Evolutionary conservation across 1,284 basidiomycete species (phyloP), one percentile per base, ranked within the genome.

Genomic region (Chiua sp.): DNA sequence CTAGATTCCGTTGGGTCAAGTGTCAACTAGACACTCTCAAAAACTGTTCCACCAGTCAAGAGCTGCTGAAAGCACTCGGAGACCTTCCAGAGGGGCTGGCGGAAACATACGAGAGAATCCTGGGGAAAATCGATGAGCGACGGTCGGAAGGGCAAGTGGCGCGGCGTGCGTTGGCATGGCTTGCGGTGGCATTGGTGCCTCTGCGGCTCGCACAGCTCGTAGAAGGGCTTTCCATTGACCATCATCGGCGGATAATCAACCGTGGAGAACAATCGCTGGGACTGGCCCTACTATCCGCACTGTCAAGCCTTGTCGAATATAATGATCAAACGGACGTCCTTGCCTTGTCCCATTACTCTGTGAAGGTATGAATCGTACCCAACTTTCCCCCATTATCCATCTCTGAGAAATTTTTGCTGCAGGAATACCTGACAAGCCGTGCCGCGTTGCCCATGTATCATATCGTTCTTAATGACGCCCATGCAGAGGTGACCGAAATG

Each of bases 21-120:
- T 60, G 59, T 37, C 59, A 60, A 22, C 15, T 60, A 4, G 59
- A 56, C 23, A 28, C n/a, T 8, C 54, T 60, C 10, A 59, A 55
- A 23, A 49, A 35, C 33, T 59, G 58, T 47, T 18, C n/a, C 4
- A 32, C 47, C 15, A 30, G 16, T n/a, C n/a, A 28, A 7, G 53
- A 56, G n/a, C n/a, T 56, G 7, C 37, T 16, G 37, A 12, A 32
- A 32, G 32, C 11, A 32, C 32, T 32, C 20, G 18, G 20, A 20
- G 15, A 39, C 37, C 18, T 39, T 4, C 37, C 37, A 20, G 37
- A 20, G 8, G 37, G 18, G 37, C 37, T 39, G 20, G 13, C 3
- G 37, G 37, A 39, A 39, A 39, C 37, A 5, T 39, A 39, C 18
- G 37, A 39, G 37, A 39, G 37, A 39, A 39, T 39, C 8, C 37